Conservation (phyloP, 1,284 basidiomycete species). For the Sparassis latifolia region DNA sequence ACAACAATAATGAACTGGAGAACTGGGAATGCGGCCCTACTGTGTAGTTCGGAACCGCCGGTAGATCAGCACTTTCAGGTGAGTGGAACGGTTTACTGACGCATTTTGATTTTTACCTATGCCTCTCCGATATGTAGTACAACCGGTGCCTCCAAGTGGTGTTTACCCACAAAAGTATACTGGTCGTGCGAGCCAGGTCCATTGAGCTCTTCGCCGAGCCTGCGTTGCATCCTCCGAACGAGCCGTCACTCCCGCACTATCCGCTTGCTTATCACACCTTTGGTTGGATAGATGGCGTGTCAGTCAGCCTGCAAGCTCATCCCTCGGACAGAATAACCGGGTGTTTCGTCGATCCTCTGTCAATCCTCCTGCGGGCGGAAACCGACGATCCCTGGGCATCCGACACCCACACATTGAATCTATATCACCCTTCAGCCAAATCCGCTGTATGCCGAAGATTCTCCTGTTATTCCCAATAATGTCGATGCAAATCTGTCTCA, state of each 20-base stretch:
- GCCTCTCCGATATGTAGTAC: constrained; percentile 15
- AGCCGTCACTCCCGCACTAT: constrained; percentile 16
- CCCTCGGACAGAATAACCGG: not conserved
- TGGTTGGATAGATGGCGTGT: constrained; percentile 57
- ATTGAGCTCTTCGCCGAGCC: constrained; percentile 48
- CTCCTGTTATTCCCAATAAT: not conserved
- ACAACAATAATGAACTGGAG: constrained; percentile 50
- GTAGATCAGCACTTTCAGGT: constrained; percentile 32
- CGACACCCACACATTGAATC: constrained; percentile 38
- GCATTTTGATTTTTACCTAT: no score
- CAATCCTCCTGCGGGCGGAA: constrained; percentile 48
- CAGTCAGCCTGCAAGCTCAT: constrained; percentile 15
- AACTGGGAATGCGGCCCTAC: constrained; percentile 35
- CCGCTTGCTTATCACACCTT: constrained; percentile 44
- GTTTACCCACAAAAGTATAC: constrained; percentile 38
- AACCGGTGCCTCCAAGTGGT: constrained; percentile 48
- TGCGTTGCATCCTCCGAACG: constrained; percentile 17
- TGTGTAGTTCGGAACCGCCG: constrained; percentile 32
- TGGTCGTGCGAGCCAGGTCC: constrained; percentile 52
- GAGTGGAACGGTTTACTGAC: constrained; percentile 1
- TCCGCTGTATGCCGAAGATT: constrained; percentile 14
- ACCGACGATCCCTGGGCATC: constrained; percentile 53
- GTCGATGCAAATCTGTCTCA: not conserved
- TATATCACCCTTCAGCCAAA: constrained; percentile 39
- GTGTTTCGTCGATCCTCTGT: constrained; percentile 25